These are phyloP conservation scores for Tylopilus subfusipes DNA, from an alignment of 768 basidiomycete species.

Conservation along the genomic window DNA sequence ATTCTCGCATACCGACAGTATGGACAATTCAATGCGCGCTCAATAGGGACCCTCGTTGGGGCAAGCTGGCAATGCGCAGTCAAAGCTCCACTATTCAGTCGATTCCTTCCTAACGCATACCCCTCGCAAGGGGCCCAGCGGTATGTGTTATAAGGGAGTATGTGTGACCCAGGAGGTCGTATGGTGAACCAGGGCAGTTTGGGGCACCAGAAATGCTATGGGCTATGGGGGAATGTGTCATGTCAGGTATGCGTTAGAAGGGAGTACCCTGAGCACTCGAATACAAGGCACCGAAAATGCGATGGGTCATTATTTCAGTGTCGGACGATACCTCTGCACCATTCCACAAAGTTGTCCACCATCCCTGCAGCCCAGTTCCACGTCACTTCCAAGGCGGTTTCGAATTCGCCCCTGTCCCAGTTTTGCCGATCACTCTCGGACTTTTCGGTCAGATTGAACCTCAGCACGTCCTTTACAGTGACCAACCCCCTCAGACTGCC, in stretches of 20 bases:
- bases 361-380: slow-evolving; percentile 51
- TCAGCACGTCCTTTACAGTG: slow-evolving; percentile 94
- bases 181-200: too few relatives aligned
- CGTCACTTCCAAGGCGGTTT: slow-evolving; percentile 57
- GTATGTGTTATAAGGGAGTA: too few relatives aligned
- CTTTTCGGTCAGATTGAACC: slow-evolving; percentile 67
- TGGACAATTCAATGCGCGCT: not conserved
- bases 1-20: not conserved
- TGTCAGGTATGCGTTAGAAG: too few relatives aligned
- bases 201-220: too few relatives aligned
- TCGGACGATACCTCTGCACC: slow-evolving; percentile 26
- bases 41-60: not conserved
- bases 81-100: not conserved
- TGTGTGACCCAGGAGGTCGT: too few relatives aligned
- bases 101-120: too few relatives aligned
- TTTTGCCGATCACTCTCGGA: slow-evolving; percentile 46
- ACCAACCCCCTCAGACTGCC: slow-evolving; percentile 82
- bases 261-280: not conserved
- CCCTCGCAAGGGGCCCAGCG: too few relatives aligned
- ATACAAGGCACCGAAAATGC: not conserved
- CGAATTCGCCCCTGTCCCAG: slow-evolving; percentile 64
- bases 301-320: slow-evolving; percentile 11
- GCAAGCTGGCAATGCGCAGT: not conserved
- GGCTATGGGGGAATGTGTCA: too few relatives aligned
- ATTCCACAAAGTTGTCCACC: slow-evolving; percentile 29